phyloP scores from a whole-genome alignment of 2,329 filamentous ascomycete genomes.

The Hymenoscyphus fructigenus region DNA sequence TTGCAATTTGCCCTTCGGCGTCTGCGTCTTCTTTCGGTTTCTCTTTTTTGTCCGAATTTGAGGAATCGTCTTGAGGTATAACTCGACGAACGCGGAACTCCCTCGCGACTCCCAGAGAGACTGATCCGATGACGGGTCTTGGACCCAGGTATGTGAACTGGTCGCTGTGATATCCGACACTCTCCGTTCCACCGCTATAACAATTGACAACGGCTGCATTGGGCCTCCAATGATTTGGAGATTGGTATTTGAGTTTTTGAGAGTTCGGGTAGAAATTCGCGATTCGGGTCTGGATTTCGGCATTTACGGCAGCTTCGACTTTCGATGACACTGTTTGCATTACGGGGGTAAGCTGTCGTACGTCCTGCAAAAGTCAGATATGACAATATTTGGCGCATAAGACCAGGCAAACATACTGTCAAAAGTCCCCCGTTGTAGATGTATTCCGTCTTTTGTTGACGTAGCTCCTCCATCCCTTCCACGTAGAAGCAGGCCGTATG shows the following conservation, averaged over 20 bases:
- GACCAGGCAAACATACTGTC: constrained; percentile 45
- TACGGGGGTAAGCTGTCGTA: constrained; percentile 73
- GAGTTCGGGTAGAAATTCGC: constrained; percentile 63
- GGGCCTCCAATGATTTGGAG: constrained; percentile 70
- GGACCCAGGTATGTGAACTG: constrained; percentile 92
- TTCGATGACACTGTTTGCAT: constrained; percentile 67
- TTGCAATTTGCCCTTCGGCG: constrained; percentile 80
- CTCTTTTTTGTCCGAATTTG: constrained; percentile 17
- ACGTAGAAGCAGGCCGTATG: constrained; percentile 86
- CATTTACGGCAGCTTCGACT: constrained; percentile 76
- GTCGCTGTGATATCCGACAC: constrained; percentile 89
- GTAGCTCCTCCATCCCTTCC: constrained; percentile 67
- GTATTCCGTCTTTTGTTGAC: constrained; percentile 74
- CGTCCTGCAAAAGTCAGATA: constrained; percentile 50
- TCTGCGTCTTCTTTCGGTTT: constrained; percentile 51
- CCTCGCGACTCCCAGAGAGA: constrained; percentile 87
- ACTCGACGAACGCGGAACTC: constrained; percentile 87
- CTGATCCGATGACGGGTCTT: constrained; percentile 80
- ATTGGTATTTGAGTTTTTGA: constrained; percentile 76
- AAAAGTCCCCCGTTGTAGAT: constrained; percentile 79
- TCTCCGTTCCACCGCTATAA: constrained; percentile 78
- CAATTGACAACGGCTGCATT: constrained; percentile 96
- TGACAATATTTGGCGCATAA: background rate
- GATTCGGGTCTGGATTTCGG: constrained; percentile 72
- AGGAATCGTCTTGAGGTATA: constrained; percentile 54